Evolutionary conservation across 371 early-diverging fungal species (phyloP), one percentile per base, ranked within the genome.

Genomic region (Apophysomyces variabilis): DNA sequence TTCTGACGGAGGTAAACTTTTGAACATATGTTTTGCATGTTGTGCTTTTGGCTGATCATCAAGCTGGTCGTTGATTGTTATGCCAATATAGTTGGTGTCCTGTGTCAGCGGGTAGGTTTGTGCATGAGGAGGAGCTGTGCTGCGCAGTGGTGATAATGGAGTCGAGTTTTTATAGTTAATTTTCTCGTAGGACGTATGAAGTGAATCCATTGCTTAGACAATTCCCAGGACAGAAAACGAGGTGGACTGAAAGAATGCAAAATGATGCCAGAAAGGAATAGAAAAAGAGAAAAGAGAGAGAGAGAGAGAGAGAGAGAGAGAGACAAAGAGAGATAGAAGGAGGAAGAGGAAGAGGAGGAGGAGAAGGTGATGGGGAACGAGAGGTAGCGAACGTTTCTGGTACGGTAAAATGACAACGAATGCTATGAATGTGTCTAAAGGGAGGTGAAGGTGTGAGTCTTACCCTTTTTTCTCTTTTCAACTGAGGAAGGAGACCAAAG

Each of bases 81-180:
- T 73, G 13, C 73, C 73, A 62, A 73, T 67, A 45, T 73, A 73
- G 58, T 73, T 71, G 46, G 75, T 74, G 60, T 75, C 75, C 18
- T 75, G 75, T 59, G 39, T 38, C 4, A 38, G 36, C 21, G 47
- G 32, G 14, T 44, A 45, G n/a, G 46, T 45, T 18, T 45, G 46
- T 45, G 46, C 46, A 16, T 45, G 46, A 6, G 46, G 46, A 13
- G 46, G 46, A n/a, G 46, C 46, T 45, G 46, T 45, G 13, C 21
- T 44, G 18, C 61, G 32, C 26, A 61, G 38, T 38, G 43, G 38
- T 8, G 45, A 41, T 44, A 61, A 18, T 12, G 61, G 41, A 38
- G 61, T 61, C 7, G 61, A 61, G 43, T 61, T 43, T 45, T 45
- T 38, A 21, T 61, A 44, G 16, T 44, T 18, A 13, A n/a, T 45